Conservation (phyloP, 2,329 filamentous ascomycete species). For the Diaporthe citriasiana region DNA sequence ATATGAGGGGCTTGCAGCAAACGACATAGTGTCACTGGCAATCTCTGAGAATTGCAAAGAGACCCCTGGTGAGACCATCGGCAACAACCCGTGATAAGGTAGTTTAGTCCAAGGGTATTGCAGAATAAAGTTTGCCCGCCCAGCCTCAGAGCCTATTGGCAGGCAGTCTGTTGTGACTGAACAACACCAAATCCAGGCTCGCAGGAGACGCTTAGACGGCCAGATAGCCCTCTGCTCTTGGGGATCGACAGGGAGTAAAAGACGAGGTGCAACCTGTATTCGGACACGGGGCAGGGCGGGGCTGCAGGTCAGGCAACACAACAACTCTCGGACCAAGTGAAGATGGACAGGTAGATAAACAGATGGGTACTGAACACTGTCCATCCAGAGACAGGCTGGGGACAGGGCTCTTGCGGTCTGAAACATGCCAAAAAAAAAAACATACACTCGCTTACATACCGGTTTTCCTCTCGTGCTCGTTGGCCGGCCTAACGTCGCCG, state of each 20-base stretch:
- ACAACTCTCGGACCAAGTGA: conserved; percentile 2
- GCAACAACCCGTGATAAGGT: conserved; percentile 6
- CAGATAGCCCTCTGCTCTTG: conserved; percentile 24
- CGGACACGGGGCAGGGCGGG: neutral
- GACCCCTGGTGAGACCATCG: conserved; percentile 23
- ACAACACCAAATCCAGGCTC: conserved; percentile 21
- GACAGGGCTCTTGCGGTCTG: neutral
- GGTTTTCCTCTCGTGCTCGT: conserved; percentile 16
- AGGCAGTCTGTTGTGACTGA: conserved; percentile 21
- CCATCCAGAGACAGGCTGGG: conserved; percentile 4
- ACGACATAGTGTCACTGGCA: neutral
- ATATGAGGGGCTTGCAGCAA: conserved; percentile 8
- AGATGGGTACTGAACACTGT: conserved; percentile 5
- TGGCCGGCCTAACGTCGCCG: conserved; percentile 22
- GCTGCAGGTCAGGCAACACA: conserved; percentile 34
- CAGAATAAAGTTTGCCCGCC: conserved; percentile 8
- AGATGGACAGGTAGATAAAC: neutral
- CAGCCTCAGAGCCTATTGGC: neutral
- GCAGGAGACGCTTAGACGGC: neutral
- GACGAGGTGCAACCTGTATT: conserved; percentile 1
- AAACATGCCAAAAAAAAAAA: conserved; percentile 19
- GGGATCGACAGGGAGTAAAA: neutral
- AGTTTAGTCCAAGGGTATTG: conserved; percentile 22
- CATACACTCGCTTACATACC: conserved; percentile 34
- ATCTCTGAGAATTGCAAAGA: conserved; percentile 14